Evolutionary conservation across 2,329 filamentous ascomycete species (phyloP).

Genomic region (Aspergillaceae sp.): DNA sequence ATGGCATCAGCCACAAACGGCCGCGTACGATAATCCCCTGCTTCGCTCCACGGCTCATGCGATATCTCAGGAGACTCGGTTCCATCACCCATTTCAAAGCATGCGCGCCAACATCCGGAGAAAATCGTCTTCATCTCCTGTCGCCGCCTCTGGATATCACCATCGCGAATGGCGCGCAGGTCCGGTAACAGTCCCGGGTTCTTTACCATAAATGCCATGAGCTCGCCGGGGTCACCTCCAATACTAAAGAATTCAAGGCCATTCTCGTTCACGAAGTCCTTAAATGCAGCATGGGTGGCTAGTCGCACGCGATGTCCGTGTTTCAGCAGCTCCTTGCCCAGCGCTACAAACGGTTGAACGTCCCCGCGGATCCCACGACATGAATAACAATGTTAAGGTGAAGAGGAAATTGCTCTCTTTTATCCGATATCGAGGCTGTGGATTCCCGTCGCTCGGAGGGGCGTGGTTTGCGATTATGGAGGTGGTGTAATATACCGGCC

Average conservation of each 20-base stretch:
- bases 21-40: conserved; percentile 35
- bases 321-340: conserved; percentile 57
- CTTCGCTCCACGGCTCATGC: conserved; percentile 35
- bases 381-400: conserved; percentile 59
- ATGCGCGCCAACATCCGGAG: conserved; percentile 79
- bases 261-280: conserved; percentile 59
- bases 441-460: conserved; percentile 3
- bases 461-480: conserved; percentile 17
- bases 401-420: conserved; percentile 6
- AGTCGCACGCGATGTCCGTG: conserved; percentile 65
- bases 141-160: conserved; percentile 66
- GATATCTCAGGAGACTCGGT: conserved; percentile 43
- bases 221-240: conserved; percentile 64
- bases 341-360: conserved; percentile 65
- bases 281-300: conserved; percentile 63
- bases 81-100: conserved; percentile 69
- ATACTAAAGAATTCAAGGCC: conserved; percentile 68
- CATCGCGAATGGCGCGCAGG: conserved; percentile 64
- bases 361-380: conserved; percentile 68
- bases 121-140: conserved; percentile 70
- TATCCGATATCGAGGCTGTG: not conserved
- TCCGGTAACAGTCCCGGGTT: conserved; percentile 79
- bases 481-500: conserved; percentile 54
- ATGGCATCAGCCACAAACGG: conserved; percentile 86
- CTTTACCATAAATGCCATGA: conserved; percentile 89